Percentiles rank a stretch among this genome's conserved stretches.
Conservation (phyloP, 192 early-diverging fungal species). For the Mortierella alpina region DNA sequence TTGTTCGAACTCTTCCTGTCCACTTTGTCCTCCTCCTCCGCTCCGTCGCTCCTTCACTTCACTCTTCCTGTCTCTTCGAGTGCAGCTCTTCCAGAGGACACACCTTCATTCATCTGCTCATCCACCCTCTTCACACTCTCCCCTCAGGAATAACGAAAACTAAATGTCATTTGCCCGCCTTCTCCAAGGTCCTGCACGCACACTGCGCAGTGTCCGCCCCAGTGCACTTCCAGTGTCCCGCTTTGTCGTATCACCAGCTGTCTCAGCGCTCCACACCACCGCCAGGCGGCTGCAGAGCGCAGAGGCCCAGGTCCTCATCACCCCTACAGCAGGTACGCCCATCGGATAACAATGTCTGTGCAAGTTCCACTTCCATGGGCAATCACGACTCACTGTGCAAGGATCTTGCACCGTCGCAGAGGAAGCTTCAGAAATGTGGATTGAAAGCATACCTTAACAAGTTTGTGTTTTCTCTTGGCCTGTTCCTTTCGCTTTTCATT, state of each 20-base stretch:
- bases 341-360: not conserved
- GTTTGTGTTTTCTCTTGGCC: no score
- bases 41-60: not conserved
- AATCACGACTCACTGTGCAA: not conserved
- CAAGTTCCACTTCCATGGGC: not conserved
- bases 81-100: not conserved
- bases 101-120: not conserved
- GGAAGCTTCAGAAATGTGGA: not conserved
- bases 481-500: no score
- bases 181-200: constrained; percentile 19
- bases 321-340: constrained; percentile 25
- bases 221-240: constrained; percentile 4
- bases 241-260: constrained; percentile 27
- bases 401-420: not conserved
- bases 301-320: constrained; percentile 27
- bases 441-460: not conserved
- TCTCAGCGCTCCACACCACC: constrained; percentile 35
- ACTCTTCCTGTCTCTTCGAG: not conserved
- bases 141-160: not conserved
- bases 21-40: not conserved
- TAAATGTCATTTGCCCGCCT: constrained; percentile 40
- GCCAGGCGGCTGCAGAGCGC: constrained; percentile 24
- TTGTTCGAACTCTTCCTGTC: not conserved
- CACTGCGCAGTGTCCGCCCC: constrained; percentile 28
- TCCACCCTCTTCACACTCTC: not conserved